phyloP scores from a whole-genome alignment of 2,329 filamentous ascomycete species.

The Alternaria brassicicola region DNA sequence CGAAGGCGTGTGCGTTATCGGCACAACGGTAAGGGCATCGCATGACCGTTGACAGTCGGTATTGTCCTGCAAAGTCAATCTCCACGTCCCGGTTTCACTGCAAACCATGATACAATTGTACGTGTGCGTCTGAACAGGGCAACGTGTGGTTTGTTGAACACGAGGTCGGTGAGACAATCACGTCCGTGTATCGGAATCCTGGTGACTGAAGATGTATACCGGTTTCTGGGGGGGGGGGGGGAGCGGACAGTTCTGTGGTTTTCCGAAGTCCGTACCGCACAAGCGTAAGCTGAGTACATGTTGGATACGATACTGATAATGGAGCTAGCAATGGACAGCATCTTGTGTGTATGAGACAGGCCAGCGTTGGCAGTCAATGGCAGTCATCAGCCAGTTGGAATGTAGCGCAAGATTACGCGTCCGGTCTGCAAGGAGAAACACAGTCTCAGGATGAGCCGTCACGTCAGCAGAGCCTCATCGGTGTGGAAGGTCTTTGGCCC shows the following conservation, averaged over 20 bases:
- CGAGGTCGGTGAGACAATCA: neutral
- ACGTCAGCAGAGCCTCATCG: neutral
- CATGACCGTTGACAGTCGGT: too few species aligned
- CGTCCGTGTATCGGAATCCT: neutral
- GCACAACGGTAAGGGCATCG: too few species aligned
- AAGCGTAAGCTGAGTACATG: neutral
- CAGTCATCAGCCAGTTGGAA: too few species aligned
- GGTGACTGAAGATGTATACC: neutral
- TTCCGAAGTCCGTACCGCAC: neutral
- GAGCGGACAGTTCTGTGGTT: neutral
- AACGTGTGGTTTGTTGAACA: neutral
- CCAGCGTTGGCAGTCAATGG: too few species aligned
- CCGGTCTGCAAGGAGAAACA: neutral
- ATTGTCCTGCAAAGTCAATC: too few species aligned
- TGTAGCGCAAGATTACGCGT: neutral
- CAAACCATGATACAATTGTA: too few species aligned
- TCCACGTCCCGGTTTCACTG: too few species aligned
- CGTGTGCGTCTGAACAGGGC: neutral
- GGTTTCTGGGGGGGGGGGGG: neutral
- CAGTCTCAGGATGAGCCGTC: neutral
- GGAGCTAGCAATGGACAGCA: too few species aligned
- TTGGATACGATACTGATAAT: neutral
- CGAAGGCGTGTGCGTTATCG: too few species aligned
- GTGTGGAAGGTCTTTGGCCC: neutral
- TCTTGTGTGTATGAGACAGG: too few species aligned